Percentiles rank a stretch among this genome's conserved stretches.
Conservation (phyloP, 768 basidiomycete genomes). For the Pisolithus marmoratus region DNA sequence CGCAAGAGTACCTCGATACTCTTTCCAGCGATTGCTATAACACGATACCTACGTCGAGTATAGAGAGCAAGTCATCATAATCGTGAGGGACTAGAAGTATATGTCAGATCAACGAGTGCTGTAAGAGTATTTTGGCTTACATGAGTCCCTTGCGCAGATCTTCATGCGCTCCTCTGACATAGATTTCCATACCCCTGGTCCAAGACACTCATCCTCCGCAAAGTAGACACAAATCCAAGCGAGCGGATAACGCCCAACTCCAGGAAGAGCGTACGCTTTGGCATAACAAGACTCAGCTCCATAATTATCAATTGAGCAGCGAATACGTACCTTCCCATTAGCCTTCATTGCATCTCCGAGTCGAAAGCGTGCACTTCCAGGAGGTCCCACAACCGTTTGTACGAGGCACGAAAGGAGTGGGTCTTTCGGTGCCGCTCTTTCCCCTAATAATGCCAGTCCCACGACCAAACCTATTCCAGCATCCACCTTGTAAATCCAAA, state of each 20-base stretch:
- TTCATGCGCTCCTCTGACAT: conserved; percentile 99
- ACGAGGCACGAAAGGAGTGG: conserved; percentile 89
- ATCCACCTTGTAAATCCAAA: conserved; percentile 97
- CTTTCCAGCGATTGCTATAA: conserved; percentile 97
- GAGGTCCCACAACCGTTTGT: conserved; percentile 93
- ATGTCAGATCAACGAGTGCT: conserved; percentile 9
- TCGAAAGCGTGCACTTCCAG: conserved; percentile 85
- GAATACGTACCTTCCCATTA: conserved; percentile 57
- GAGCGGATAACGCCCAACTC: conserved; percentile 94
- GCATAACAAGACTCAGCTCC: conserved; percentile 4
- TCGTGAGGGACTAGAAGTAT: conserved; percentile 76
- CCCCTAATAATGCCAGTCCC: conserved; percentile 69
- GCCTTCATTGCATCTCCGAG: conserved; percentile 92
- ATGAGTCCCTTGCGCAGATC: conserved; percentile 92
- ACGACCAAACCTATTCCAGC: conserved; percentile 80
- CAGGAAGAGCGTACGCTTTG: conserved; percentile 90
- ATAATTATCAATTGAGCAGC: not conserved
- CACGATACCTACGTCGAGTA: conserved; percentile 93
- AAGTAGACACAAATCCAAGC: conserved; percentile 91
- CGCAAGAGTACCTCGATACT: conserved; percentile 60
- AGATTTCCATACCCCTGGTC: conserved; percentile 93
- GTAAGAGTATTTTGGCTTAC: conserved; percentile 44
- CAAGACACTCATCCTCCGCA: conserved; percentile 97
- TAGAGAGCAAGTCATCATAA: conserved; percentile 98
- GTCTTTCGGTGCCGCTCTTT: conserved; percentile 55